Base-by-base conservation (phyloP, 441 rosid species). In the Corymbia calophylla region DNA sequence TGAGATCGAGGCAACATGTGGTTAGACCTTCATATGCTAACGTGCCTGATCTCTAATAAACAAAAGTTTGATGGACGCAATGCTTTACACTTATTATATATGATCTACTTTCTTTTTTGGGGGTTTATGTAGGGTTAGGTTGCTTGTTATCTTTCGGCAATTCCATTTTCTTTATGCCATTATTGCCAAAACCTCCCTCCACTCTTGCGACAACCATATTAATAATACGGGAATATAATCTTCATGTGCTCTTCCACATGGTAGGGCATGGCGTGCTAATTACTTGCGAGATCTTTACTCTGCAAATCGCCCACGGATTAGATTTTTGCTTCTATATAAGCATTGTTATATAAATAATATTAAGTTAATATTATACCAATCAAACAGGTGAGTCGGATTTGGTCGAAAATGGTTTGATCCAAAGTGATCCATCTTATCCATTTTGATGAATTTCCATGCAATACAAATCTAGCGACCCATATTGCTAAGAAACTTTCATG, bases 341-440 rank as follows among this genome's bases (percentile, higher is more conserved):
- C 12, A 1, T 31, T 68, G 15, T 62, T n/a, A 6, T n/a, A 17
- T 64, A 64, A 64, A 64, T 32, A n/a, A 29, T 31, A 64, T 64
- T 14, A 5, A 29, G 18, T 64, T 64, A 60, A 64, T 58, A 23
- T 58, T 58, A 58, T 29, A 25, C n/a, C 5, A 25, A n/a, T 58
- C 64, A 58, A 58, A 58, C n/a, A 0, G 14, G n/a, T 58, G 3
- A 4, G 2, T 58, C 0, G 0, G 8, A 58, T 58, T 58, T 58
- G 14, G 13, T 25, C 0, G 17, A 58, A 58, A 25, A 58, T 58
- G 14, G 25, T 58, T 0, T 0, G 1, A 25, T 0, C 25, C 64
- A 58, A 58, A 58, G 10, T 10, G 14, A 58, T 25, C 3, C 7
- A 58, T 21, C 62, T 56, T 39, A 39, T 6, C 44, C 44, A 39